These are phyloP conservation scores for Tanacetum coccineum DNA, from an alignment of 129 eudicot species.

Conservation along the genomic window DNA sequence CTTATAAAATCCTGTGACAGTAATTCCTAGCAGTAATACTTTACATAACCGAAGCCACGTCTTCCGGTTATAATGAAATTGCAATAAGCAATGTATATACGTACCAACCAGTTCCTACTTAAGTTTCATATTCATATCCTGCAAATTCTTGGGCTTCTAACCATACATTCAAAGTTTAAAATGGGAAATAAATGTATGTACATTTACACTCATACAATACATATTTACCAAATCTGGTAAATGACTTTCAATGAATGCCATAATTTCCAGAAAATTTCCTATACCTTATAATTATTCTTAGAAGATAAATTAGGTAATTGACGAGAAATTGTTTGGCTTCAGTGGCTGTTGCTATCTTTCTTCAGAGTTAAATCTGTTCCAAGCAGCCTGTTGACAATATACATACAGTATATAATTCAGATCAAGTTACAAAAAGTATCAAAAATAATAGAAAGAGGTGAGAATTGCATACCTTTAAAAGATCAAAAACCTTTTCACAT, in stretches of 20 bases:
- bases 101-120: slow-evolving; percentile 14
- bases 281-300: slow-evolving; percentile 11
- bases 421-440: slow-evolving; percentile 13
- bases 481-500: slow-evolving; percentile 98
- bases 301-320: slow-evolving; percentile 11
- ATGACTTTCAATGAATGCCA: slow-evolving; percentile 5
- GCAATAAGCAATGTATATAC: not conserved
- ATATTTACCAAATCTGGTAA: slow-evolving; percentile 29
- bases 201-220: slow-evolving; percentile 19
- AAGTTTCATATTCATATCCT: slow-evolving; percentile 25
- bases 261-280: slow-evolving; percentile 18
- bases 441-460: not conserved
- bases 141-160: slow-evolving; percentile 13
- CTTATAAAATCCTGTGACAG: not conserved
- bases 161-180: slow-evolving; percentile 24
- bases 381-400: slow-evolving; percentile 62
- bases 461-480: slow-evolving; percentile 62
- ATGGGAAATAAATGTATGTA: slow-evolving; percentile 20
- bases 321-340: slow-evolving; percentile 6
- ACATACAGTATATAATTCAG: not conserved
- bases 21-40: not conserved
- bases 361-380: slow-evolving; percentile 81
- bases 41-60: not conserved
- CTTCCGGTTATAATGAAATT: not conserved
- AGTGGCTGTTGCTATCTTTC: slow-evolving; percentile 48